phyloP scores from a whole-genome alignment of 2,329 filamentous ascomycete genomes.

The Rosellinia necatrix region DNA sequence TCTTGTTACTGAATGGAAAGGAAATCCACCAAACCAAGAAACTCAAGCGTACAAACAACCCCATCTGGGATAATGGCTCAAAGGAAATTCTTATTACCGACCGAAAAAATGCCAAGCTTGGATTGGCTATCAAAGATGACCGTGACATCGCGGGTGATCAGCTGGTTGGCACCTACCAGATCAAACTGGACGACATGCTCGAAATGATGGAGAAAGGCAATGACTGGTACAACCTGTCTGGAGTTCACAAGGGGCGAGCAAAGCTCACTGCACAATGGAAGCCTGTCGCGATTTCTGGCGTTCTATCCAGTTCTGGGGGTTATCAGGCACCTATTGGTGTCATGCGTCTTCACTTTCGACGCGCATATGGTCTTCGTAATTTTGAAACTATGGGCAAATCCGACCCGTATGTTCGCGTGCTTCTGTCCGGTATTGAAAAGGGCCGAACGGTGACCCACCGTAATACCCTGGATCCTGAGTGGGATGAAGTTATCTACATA shows the following conservation, averaged over 20 bases:
- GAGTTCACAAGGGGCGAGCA: slow-evolving; percentile 78
- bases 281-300: slow-evolving; percentile 83
- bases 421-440: slow-evolving; percentile 89
- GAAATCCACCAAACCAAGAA: slow-evolving; percentile 88
- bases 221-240: slow-evolving; percentile 91
- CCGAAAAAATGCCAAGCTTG: slow-evolving; percentile 85
- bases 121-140: slow-evolving; percentile 93
- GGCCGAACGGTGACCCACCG: slow-evolving; percentile 92
- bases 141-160: slow-evolving; percentile 83
- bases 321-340: slow-evolving; percentile 95
- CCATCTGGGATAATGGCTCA: slow-evolving; percentile 89
- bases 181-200: slow-evolving; percentile 92
- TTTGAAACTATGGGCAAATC: slow-evolving; percentile 96
- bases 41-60: slow-evolving; percentile 95
- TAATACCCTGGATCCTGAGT: slow-evolving; percentile 93
- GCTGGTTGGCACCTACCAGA: slow-evolving; percentile 88
- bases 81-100: slow-evolving; percentile 97
- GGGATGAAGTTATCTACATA: slow-evolving; percentile 94
- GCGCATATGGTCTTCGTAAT: slow-evolving; percentile 82
- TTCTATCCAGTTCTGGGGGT: slow-evolving; percentile 76
- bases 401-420: slow-evolving; percentile 87
- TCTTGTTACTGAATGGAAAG: slow-evolving; percentile 87
- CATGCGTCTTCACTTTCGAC: slow-evolving; percentile 90
- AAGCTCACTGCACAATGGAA: slow-evolving; percentile 96
- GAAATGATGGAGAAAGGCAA: slow-evolving; percentile 90